A percentile compares a stretch with the other conserved stretches of the same genome.
Conservation (phyloP, 1,139 yeast species). For the Kodamaea sp. region DNA sequence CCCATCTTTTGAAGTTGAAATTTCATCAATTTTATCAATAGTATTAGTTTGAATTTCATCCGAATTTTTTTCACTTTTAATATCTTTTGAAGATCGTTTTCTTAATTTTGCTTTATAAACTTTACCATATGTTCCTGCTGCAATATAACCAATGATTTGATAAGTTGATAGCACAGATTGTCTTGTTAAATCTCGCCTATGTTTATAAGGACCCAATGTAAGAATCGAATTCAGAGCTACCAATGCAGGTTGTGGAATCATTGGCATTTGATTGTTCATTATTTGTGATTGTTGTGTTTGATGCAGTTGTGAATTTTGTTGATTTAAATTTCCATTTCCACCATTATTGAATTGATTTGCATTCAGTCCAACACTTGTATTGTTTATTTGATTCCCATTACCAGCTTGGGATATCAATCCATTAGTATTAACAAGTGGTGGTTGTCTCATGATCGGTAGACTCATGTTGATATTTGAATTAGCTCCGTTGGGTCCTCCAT, state of each 20-base stretch:
- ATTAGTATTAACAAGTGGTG: too few species aligned
- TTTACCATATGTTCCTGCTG: slow-evolving; percentile 97
- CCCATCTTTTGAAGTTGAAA: slow-evolving; percentile 3
- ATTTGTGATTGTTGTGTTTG: slow-evolving; percentile 5
- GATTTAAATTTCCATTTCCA: not conserved
- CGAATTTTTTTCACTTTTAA: not conserved
- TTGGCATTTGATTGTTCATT: slow-evolving; percentile 14
- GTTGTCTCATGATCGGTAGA: too few species aligned
- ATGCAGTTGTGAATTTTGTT: not conserved
- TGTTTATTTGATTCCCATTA: too few species aligned
- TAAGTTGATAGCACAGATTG: slow-evolving; percentile 76
- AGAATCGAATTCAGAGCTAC: slow-evolving; percentile 70
- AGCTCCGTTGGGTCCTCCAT: not conserved
- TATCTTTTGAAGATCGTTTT: slow-evolving; percentile 15
- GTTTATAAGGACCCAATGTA: slow-evolving; percentile 68
- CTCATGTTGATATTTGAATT: too few species aligned
- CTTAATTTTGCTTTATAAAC: slow-evolving; percentile 82
- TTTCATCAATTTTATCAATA: not conserved
- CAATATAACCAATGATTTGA: slow-evolving; percentile 89
- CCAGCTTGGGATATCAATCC: too few species aligned
- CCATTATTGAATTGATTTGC: not conserved
- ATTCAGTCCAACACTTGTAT: not conserved
- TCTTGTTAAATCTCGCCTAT: slow-evolving; percentile 67
- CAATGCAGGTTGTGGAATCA: slow-evolving; percentile 39
- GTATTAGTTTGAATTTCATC: not conserved